A percentile compares a stretch with the other conserved stretches of the same genome.
Evolutionary conservation across 2,329 filamentous ascomycete species (phyloP).

Genomic region (Fusarium piperis): DNA sequence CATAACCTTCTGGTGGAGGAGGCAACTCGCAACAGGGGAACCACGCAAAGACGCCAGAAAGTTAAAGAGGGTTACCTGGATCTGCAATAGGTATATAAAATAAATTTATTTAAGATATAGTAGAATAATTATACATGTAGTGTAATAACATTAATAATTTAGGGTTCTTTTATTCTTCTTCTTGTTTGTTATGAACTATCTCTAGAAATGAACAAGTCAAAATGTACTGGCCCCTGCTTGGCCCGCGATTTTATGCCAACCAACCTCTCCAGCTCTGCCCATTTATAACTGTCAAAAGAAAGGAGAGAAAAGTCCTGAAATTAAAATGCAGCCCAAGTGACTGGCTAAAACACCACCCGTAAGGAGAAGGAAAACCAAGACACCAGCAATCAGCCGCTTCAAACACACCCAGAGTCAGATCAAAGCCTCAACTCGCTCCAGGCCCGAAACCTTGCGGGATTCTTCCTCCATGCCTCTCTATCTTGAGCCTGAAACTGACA

Average conservation of each 20-base stretch:
- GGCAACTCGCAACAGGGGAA: background rate
- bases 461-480: background rate
- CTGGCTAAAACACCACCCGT: background rate
- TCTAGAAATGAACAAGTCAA: background rate
- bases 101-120: background rate
- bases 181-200: background rate
- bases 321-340: background rate
- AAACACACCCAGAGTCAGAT: background rate
- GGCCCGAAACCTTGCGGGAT: background rate
- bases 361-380: background rate
- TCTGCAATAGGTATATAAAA: background rate
- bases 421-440: background rate
- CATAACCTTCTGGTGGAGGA: background rate
- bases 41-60: background rate
- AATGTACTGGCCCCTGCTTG: background rate
- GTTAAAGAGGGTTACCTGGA: background rate
- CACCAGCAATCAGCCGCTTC: background rate
- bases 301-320: background rate
- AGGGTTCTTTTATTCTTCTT: background rate
- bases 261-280: background rate
- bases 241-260: background rate
- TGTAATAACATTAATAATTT: background rate
- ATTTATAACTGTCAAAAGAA: background rate
- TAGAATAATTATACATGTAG: background rate
- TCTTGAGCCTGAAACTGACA: background rate